Percentiles rank a stretch among this genome's conserved stretches.
These are phyloP conservation scores for Rhododendron kiyosumense DNA, from an alignment of 148 eudicot genomes.

Conservation along the genomic window DNA sequence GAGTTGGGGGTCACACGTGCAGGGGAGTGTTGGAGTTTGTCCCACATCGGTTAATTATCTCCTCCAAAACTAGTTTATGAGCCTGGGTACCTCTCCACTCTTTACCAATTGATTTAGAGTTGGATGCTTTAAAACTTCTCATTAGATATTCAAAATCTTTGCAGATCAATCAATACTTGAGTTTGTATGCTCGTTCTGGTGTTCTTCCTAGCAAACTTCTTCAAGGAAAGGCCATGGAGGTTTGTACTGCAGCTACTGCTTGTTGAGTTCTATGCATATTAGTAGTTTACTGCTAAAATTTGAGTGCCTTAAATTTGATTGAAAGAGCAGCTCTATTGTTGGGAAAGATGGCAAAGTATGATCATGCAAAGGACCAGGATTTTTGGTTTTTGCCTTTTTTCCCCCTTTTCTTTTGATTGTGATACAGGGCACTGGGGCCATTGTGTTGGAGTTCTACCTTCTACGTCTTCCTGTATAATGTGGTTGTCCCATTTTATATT, in stretches of 20 bases:
- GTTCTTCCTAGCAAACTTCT: constrained; percentile 74
- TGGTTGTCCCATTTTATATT: not conserved
- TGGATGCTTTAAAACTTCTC: not conserved
- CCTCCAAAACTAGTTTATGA: too few relatives aligned
- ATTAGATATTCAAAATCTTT: constrained; percentile 12
- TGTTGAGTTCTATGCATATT: not conserved
- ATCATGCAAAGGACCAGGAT: not conserved
- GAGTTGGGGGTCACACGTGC: too few relatives aligned
- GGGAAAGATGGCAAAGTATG: not conserved
- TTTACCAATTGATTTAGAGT: too few relatives aligned
- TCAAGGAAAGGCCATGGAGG: constrained; percentile 69
- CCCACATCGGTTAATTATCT: too few relatives aligned
- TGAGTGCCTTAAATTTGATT: not conserved
- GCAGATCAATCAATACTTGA: constrained; percentile 81
- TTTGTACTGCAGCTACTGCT: constrained; percentile 22
- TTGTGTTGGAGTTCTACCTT: not conserved
- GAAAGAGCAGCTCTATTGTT: not conserved
- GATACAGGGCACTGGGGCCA: not conserved
- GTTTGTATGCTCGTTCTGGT: constrained; percentile 50
- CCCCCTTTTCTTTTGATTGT: not conserved
- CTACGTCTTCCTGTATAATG: not conserved
- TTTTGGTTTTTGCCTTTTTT: not conserved
- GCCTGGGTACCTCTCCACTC: too few relatives aligned
- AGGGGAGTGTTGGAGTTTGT: too few relatives aligned
- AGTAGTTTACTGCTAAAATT: not conserved